Percentiles rank a stretch among this genome's conserved stretches.
Conservation (phyloP, 352 stramenopile genomes). For the Phytophthora aleatoria region DNA sequence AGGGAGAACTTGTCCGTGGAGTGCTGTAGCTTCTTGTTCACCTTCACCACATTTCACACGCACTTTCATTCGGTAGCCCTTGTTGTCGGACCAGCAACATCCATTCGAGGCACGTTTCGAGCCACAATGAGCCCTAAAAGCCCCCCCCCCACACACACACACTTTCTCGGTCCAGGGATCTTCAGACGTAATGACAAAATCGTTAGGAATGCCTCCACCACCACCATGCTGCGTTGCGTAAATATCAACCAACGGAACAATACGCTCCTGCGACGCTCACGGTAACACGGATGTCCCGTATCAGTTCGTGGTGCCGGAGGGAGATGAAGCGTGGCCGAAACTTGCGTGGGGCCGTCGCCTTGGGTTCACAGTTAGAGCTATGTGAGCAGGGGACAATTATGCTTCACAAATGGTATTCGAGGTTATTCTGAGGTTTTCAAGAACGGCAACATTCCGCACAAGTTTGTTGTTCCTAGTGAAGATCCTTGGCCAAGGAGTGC, state of each 20-base stretch:
- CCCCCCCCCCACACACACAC: no score
- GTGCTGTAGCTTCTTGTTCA: no score
- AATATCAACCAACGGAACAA: not conserved
- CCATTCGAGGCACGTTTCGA: no score
- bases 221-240: not conserved
- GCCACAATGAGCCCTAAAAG: no score
- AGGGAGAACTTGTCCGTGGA: no score
- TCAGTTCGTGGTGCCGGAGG: not conserved
- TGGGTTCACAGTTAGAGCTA: not conserved
- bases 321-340: not conserved
- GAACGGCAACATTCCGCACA: not conserved
- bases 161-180: not conserved
- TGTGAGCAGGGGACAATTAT: not conserved
- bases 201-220: not conserved
- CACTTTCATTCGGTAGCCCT: no score
- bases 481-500: slow-evolving; percentile 1
- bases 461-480: slow-evolving; percentile 6
- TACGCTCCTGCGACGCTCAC: not conserved
- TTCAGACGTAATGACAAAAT: not conserved
- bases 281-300: not conserved
- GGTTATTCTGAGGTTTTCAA: not conserved
- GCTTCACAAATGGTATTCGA: not conserved
- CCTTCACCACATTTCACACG: no score
- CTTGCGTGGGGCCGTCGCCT: not conserved
- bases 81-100: no score